These are phyloP conservation scores for Elongisporangium undulatum DNA, from an alignment of 352 stramenopile species.

Conservation along the genomic window DNA sequence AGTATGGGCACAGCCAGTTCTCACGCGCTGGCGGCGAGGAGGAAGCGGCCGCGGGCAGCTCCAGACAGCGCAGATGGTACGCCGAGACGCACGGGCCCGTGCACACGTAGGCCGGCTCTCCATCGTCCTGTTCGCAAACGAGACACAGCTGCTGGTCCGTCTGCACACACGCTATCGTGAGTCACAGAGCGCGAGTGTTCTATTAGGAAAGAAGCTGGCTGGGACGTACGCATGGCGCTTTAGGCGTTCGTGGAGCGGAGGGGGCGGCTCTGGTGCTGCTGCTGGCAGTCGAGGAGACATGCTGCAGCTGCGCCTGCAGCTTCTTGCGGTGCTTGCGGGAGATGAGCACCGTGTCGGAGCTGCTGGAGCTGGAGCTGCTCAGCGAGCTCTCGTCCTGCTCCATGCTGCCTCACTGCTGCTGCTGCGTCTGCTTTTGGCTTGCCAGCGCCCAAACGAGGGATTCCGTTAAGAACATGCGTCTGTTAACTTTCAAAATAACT, in stretches of 20 bases:
- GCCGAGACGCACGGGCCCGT: slow-evolving; percentile 67
- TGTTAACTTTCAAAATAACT: not conserved
- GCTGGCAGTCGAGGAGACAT: slow-evolving; percentile 8
- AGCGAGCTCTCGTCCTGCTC: slow-evolving; percentile 31
- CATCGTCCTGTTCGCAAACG: slow-evolving; percentile 55
- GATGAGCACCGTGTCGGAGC: slow-evolving; percentile 74
- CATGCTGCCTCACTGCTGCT: not conserved
- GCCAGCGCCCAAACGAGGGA: not conserved
- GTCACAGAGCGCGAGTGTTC: slow-evolving; percentile 4
- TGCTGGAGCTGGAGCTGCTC: slow-evolving; percentile 56
- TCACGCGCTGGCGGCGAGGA: slow-evolving; percentile 8
- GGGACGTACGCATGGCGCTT: not conserved
- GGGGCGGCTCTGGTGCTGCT: slow-evolving; percentile 14
- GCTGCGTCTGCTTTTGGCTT: not conserved
- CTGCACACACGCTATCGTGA: slow-evolving; percentile 8
- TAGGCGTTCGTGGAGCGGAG: not conserved
- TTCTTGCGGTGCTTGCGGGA: slow-evolving; percentile 59
- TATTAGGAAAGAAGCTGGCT: not conserved
- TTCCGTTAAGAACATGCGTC: not conserved
- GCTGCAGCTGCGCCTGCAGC: slow-evolving; percentile 45
- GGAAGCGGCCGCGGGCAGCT: slow-evolving; percentile 1
- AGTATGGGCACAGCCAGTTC: slow-evolving; percentile 61
- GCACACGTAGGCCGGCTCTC: slow-evolving; percentile 43
- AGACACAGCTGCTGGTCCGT: slow-evolving; percentile 56
- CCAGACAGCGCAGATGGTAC: slow-evolving; percentile 56